Base-by-base conservation (phyloP, 2,329 filamentous ascomycete genomes). In the Ustilaginoidea virens region DNA sequence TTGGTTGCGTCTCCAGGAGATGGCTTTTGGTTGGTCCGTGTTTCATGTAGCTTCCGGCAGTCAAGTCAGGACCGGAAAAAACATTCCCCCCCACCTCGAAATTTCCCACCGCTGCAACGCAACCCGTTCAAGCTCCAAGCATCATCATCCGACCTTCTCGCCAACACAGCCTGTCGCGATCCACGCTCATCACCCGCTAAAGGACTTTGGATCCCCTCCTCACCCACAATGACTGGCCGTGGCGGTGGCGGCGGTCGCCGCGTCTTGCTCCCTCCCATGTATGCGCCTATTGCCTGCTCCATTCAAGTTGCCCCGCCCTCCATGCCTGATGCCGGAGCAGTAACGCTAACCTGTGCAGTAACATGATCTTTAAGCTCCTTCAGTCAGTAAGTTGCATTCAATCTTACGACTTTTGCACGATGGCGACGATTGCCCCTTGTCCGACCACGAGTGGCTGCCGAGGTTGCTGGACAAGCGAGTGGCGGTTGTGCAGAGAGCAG, bases 301-400 rank as follows among this genome's bases (percentile, higher is more conserved):
- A n/a, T n/a, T 33, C 6, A n/a, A n/a, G 10, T n/a, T 25, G 12
- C 17, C n/a, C 11, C 17, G 30, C 17, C 20, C 2, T 18, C 5
- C n/a, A 6, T 19, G 23, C 17, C 28, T 25, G 6, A 15, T 21
- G 17, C 11, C 13, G 7, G 17, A 27, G 8, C 24, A 14, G 25
- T 34, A 30, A 23, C 37, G 38, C 43, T 52, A 36, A 53, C 31
- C 7, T 11, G 8, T 18, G n/a, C 27, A 57, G 54, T 61, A 60
- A 61, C 45, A 55, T 58, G 40, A 60, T 61, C 37, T 61, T 61
- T 72, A 92, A 90, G 65, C 77, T 94, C 22, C 70, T 96, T 7
- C 86, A 76, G 46, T 60, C 56, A 25, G 54, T 57, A 36, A 54
- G 54, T 55, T 14, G 9, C 24, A 15, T 9, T n/a, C n/a, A n/a